Evolutionary conservation across 371 early-diverging fungal genomes (phyloP).

Genomic region (Umbelopsis sp.): DNA sequence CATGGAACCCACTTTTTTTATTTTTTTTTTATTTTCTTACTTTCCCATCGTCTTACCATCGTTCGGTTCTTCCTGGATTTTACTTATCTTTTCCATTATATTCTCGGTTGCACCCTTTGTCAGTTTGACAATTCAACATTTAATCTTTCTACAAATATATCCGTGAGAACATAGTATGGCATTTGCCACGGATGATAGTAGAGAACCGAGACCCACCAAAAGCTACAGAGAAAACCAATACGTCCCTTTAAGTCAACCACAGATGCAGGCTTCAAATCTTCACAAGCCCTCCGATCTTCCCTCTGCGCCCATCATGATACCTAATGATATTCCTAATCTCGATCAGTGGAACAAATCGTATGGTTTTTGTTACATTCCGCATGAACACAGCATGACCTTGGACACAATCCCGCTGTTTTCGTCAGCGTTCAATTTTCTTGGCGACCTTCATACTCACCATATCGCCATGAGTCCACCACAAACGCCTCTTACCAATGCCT

Average conservation of each 20-base stretch:
- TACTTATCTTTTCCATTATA: background rate
- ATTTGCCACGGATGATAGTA: constrained; percentile 15
- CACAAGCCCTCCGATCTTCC: constrained; percentile 1
- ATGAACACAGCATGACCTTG: constrained; percentile 1
- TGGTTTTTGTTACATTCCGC: constrained; percentile 14
- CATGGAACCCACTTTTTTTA: background rate
- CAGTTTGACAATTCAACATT: background rate
- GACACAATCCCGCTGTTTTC: constrained; percentile 13
- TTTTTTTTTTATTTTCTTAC: background rate
- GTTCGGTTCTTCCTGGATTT: background rate
- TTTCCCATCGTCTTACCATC: background rate
- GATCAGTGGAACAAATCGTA: constrained; percentile 12
- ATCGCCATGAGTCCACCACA: constrained; percentile 13
- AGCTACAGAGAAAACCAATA: background rate
- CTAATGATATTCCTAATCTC: background rate
- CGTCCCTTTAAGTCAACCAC: background rate
- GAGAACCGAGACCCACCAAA: constrained; percentile 7
- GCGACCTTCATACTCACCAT: background rate
- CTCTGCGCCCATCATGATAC: constrained; percentile 1
- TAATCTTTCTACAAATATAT: background rate
- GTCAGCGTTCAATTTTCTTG: constrained; percentile 9
- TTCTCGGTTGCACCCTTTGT: background rate
- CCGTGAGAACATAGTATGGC: constrained; percentile 15
- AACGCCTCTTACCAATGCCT: background rate
- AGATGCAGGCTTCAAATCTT: background rate